Evolutionary conservation across 148 eudicot genomes (phyloP).

Genomic region (Vaccinium macrocarpon): DNA sequence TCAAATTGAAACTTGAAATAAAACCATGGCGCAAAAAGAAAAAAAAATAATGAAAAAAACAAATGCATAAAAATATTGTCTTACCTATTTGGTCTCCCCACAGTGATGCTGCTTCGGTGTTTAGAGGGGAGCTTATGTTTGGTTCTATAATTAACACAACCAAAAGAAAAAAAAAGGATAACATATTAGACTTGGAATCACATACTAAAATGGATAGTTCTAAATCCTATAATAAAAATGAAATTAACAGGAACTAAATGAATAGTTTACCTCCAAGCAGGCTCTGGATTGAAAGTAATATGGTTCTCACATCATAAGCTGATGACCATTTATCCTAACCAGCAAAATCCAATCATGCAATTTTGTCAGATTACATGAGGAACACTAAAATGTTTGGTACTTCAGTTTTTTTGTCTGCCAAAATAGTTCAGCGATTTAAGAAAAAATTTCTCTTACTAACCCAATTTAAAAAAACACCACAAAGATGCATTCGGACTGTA

Average conservation of each 20-base stretch:
- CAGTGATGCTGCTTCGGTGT: slow-evolving; percentile 88
- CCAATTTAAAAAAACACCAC: no score
- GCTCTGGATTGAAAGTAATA: slow-evolving; percentile 85
- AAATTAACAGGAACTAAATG: neutral
- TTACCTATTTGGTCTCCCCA: slow-evolving; percentile 91
- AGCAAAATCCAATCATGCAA: neutral
- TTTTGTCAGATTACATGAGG: no score
- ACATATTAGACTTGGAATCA: neutral
- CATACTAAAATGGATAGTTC: neutral
- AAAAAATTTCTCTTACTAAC: neutral
- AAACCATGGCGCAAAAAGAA: neutral
- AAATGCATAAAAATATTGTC: neutral
- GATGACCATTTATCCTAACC: slow-evolving; percentile 95
- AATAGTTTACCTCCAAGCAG: slow-evolving; percentile 76
- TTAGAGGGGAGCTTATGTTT: slow-evolving; percentile 87
- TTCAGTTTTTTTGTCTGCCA: neutral
- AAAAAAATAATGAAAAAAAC: neutral
- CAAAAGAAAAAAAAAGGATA: neutral
- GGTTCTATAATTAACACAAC: slow-evolving; percentile 39
- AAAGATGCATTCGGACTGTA: no score
- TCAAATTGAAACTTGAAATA: no score
- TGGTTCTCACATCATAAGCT: slow-evolving; percentile 92
- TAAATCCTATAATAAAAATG: neutral
- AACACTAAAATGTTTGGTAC: neutral
- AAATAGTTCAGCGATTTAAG: neutral